These are phyloP conservation scores for Paecilomyces formosus DNA, from an alignment of 2,329 filamentous ascomycete species.

Conservation along the genomic window DNA sequence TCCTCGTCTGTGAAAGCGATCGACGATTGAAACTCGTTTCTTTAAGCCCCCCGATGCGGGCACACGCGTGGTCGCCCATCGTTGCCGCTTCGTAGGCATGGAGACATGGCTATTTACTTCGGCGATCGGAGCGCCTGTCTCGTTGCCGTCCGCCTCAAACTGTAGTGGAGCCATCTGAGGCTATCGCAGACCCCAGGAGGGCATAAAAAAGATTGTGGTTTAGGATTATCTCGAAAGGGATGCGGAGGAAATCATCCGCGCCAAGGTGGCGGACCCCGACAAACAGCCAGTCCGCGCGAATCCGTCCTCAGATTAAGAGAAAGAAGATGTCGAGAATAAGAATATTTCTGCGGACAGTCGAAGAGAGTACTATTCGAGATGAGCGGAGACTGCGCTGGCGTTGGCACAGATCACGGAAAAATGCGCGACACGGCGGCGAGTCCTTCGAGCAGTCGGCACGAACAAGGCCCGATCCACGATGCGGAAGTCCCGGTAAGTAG, in stretches of 20 bases:
- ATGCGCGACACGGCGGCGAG: not conserved
- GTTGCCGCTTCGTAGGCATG: constrained; percentile 65
- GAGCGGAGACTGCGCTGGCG: not conserved
- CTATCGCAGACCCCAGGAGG: constrained; percentile 16
- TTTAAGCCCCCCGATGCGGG: constrained; percentile 64
- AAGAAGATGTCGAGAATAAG: not conserved
- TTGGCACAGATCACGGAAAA: not conserved
- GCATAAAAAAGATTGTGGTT: constrained; percentile 17
- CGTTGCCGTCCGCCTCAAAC: constrained; percentile 22
- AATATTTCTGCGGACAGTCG: not conserved
- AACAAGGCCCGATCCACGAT: not conserved
- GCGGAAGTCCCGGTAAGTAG: not conserved
- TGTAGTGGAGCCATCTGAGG: constrained; percentile 33
- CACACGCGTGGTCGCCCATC: constrained; percentile 94
- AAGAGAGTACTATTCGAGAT: not conserved
- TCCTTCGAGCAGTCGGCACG: not conserved
- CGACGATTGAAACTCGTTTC: constrained; percentile 78
- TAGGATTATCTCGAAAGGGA: constrained; percentile 3
- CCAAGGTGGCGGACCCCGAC: constrained; percentile 15
- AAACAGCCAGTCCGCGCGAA: constrained; percentile 13
- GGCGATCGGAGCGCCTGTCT: constrained; percentile 19
- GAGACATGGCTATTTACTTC: constrained; percentile 42
- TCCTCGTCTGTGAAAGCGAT: constrained; percentile 60
- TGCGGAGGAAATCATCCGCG: constrained; percentile 19
- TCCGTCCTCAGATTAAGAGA: constrained; percentile 1